These are phyloP conservation scores for Vitis riparia DNA, from an alignment of 164 flowering plant species.

Conservation along the genomic window DNA sequence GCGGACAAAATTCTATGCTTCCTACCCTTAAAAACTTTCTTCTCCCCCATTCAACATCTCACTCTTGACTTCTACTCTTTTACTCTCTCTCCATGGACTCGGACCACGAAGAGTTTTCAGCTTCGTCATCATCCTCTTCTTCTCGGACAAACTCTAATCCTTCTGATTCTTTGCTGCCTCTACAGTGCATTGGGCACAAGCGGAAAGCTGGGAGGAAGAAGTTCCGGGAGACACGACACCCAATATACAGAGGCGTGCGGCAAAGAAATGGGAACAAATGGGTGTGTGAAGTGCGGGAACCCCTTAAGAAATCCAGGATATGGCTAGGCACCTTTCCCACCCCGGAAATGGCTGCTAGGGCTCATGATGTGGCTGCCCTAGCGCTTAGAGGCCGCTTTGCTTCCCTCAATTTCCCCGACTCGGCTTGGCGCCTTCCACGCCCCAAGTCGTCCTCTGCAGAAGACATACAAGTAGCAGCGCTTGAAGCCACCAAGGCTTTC, in stretches of 20 bases:
- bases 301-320: slow-evolving; percentile 35
- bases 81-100: too few relatives aligned
- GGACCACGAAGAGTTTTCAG: too few relatives aligned
- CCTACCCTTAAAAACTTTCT: too few relatives aligned
- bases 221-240: slow-evolving; percentile 50
- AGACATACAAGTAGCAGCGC: slow-evolving; percentile 33
- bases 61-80: too few relatives aligned
- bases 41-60: too few relatives aligned
- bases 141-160: too few relatives aligned
- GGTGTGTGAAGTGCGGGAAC: slow-evolving; percentile 58
- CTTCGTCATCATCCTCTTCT: too few relatives aligned
- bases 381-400: slow-evolving; percentile 38
- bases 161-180: too few relatives aligned
- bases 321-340: slow-evolving; percentile 59
- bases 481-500: slow-evolving; percentile 28
- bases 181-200: slow-evolving; percentile 10
- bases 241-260: slow-evolving; percentile 44
- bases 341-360: slow-evolving; percentile 62
- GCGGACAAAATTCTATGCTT: too few relatives aligned
- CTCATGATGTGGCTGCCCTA: slow-evolving; percentile 52
- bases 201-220: slow-evolving; percentile 39
- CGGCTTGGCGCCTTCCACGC: slow-evolving; percentile 21
- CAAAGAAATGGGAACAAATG: slow-evolving; percentile 34
- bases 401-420: slow-evolving; percentile 40
- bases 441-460: slow-evolving; percentile 22